These are phyloP conservation scores for Neofusicoccum ribis DNA, from an alignment of 2,329 filamentous ascomycete genomes.

Conservation along the genomic window DNA sequence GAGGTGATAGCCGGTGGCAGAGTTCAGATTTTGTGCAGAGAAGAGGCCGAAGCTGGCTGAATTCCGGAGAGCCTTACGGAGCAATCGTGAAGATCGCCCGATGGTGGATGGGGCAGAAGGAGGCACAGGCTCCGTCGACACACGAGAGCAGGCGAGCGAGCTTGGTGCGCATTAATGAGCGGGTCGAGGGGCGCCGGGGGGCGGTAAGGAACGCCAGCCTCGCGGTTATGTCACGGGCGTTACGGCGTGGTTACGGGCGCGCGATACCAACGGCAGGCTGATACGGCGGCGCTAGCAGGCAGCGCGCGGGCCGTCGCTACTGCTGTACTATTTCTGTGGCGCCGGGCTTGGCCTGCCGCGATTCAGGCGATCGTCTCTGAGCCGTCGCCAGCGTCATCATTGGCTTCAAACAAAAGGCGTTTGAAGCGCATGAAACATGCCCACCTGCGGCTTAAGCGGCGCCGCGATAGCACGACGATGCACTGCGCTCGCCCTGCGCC, in stretches of 20 bases:
- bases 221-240: background rate
- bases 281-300: background rate
- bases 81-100: conserved; percentile 19
- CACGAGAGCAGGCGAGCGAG: conserved; percentile 18
- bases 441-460: conserved; percentile 6
- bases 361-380: conserved; percentile 12
- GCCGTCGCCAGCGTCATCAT: conserved; percentile 4
- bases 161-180: conserved; percentile 17
- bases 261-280: background rate
- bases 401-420: conserved; percentile 18
- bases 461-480: conserved; percentile 6
- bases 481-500: background rate
- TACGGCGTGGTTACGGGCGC: background rate
- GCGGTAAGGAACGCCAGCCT: background rate
- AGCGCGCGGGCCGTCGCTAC: conserved; percentile 2
- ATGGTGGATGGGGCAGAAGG: conserved; percentile 19
- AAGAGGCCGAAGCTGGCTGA: conserved; percentile 19
- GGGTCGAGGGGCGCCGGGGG: background rate
- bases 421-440: conserved; percentile 16
- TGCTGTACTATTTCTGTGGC: conserved; percentile 11
- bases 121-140: conserved; percentile 18
- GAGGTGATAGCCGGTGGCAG: conserved; percentile 2
- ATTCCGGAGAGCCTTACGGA: conserved; percentile 20
- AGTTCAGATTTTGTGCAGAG: conserved; percentile 21
- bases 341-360: background rate